Base-by-base conservation (phyloP, 83 land plant genomes). In the Diphasiastrum complanatum region DNA sequence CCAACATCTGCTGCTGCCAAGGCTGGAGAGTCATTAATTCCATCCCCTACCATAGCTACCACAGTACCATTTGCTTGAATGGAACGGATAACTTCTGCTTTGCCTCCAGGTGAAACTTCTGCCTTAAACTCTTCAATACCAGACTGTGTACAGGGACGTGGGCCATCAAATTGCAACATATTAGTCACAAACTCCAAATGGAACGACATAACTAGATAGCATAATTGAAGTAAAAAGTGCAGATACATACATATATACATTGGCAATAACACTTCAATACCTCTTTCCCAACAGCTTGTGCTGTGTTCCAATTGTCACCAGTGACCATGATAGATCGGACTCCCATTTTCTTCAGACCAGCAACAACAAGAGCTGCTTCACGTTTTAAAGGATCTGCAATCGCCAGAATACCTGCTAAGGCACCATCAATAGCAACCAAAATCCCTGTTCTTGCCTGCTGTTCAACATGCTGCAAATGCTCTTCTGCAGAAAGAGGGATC, bases 1-100 rank as follows among this genome's bases (percentile, higher is more conserved):
- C 98, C 96, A 19, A 85, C 83, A 71, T 89, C 98, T 4, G 96
- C 85, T n/a, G 89, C 96, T 12, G 88, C 96, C n/a, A 85, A 75
- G 4, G 98, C 96, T 24, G 96, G 98, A 5, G 98, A 93, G 64
- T 93, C 96, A 53, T 89, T 93, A 27, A 93, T 80, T 1, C 96
- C 98, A 75, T 93, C 98, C 0, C 98, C 96, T 12, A 93, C 91
- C 98, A 93, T 93, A 11, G 96, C 98, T 25, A 88, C 98, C 25
- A 76, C 63, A 46, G 75, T 78, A 10, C 91, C 88, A 63, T 89
- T 78, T 19, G 79, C 75, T 62, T 93, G 98, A 36, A 93, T 75
- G 20, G 78, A 66, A 5, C 60, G 77, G 4, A 93, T 72, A 11
- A 73, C 76, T 4, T 89, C 92, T 3, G 91, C 96, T 73, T 93